Evolutionary conservation across 2,329 filamentous ascomycete genomes (phyloP).

Genomic region (Tolypocladium album): DNA sequence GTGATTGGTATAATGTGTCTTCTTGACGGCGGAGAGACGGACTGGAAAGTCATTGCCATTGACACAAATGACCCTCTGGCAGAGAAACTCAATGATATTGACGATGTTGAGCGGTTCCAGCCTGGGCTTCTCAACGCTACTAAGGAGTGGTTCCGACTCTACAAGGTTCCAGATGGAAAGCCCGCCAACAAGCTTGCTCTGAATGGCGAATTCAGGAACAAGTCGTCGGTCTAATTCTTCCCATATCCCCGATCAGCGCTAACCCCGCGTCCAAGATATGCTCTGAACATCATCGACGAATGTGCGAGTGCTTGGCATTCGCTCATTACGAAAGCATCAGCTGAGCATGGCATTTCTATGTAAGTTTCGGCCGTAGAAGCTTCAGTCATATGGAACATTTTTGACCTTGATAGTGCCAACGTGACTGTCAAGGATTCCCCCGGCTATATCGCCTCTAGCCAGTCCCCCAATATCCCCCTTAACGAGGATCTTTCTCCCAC

Average conservation of each 20-base stretch:
- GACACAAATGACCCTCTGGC: background rate
- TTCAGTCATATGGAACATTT: background rate
- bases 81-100: background rate
- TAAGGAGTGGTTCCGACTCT: background rate
- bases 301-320: background rate
- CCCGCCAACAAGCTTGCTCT: background rate
- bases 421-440: background rate
- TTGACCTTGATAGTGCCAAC: background rate
- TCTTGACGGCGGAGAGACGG: background rate
- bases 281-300: background rate
- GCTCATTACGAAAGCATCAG: background rate
- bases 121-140: background rate
- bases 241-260: background rate
- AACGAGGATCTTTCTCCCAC: background rate
- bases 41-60: background rate
- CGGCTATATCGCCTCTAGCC: background rate
- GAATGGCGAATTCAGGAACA: background rate
- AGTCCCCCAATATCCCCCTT: background rate
- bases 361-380: background rate
- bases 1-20: background rate
- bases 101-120: background rate
- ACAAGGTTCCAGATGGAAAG: background rate
- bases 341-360: background rate
- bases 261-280: background rate
- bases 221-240: background rate